Percentiles rank a stretch among this genome's conserved stretches.
These are phyloP conservation scores for Phalaenopsis aphrodite DNA, from an alignment of 106 monocot genomes.

Conservation along the genomic window DNA sequence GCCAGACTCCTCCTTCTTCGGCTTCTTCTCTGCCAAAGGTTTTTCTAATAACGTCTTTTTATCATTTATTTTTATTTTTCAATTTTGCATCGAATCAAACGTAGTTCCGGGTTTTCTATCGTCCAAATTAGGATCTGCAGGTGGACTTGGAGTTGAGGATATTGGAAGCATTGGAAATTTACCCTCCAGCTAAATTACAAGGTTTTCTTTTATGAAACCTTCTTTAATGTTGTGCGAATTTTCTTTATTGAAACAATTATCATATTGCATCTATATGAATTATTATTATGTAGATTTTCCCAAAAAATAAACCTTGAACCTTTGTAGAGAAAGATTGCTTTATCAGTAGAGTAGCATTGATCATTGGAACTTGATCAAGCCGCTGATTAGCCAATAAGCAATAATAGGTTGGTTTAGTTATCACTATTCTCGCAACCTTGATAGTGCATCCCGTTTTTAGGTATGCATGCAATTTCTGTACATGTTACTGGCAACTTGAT, in stretches of 20 bases:
- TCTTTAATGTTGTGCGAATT: not conserved
- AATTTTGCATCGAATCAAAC: not conserved
- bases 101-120: not conserved
- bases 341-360: not conserved
- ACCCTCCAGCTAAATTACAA: slow-evolving; percentile 65
- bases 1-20: slow-evolving; percentile 61
- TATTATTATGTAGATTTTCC: not conserved
- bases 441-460: not conserved
- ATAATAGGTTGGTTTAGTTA: not conserved
- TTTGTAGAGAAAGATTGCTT: not conserved
- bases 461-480: not conserved
- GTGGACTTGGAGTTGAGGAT: slow-evolving; percentile 73
- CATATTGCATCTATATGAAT: not conserved
- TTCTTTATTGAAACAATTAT: not conserved
- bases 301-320: not conserved
- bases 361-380: not conserved
- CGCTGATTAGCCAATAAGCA: not conserved
- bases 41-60: not conserved
- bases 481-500: not conserved
- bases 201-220: slow-evolving; percentile 22
- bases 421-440: too few relatives aligned
- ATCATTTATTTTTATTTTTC: not conserved
- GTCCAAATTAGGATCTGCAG: slow-evolving; percentile 46
- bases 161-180: slow-evolving; percentile 74
- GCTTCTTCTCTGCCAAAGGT: slow-evolving; percentile 79